phyloP scores from a whole-genome alignment of 208 protist species.

The Perkinsela sp. region DNA sequence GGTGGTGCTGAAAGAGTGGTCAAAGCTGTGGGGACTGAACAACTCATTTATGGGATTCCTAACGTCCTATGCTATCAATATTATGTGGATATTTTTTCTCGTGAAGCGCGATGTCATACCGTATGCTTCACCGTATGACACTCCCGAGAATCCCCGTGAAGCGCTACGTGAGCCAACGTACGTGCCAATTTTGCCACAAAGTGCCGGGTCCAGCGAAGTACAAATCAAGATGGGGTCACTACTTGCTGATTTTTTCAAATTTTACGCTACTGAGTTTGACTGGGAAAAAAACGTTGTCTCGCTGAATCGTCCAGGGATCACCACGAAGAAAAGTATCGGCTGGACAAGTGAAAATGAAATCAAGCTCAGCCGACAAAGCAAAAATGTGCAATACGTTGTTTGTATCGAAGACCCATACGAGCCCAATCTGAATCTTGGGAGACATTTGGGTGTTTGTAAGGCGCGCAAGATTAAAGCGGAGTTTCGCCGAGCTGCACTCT shows the following conservation, averaged over 20 bases:
- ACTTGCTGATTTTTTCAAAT: slow-evolving; percentile 58
- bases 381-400: slow-evolving; percentile 20
- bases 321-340: slow-evolving; percentile 16
- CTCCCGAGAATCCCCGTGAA: not conserved
- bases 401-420: slow-evolving; percentile 70
- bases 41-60: slow-evolving; percentile 58
- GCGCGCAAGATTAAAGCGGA: slow-evolving; percentile 39
- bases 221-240: slow-evolving; percentile 24
- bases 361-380: not conserved
- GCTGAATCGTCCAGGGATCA: slow-evolving; percentile 30
- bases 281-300: slow-evolving; percentile 52
- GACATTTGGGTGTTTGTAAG: slow-evolving; percentile 54
- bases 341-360: not conserved
- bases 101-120: slow-evolving; percentile 26
- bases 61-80: slow-evolving; percentile 60
- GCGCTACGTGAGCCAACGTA: not conserved
- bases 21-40: slow-evolving; percentile 52
- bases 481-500: slow-evolving; percentile 31
- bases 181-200: not conserved
- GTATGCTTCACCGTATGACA: slow-evolving; percentile 25
- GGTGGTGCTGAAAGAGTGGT: slow-evolving; percentile 63
- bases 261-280: slow-evolving; percentile 58
- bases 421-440: slow-evolving; percentile 40
- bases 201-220: not conserved
- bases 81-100: slow-evolving; percentile 69